Percentiles rank a stretch among this genome's conserved stretches.
Evolutionary conservation across 2,329 filamentous ascomycete species (phyloP).

Genomic region (Mariannaea elegans): DNA sequence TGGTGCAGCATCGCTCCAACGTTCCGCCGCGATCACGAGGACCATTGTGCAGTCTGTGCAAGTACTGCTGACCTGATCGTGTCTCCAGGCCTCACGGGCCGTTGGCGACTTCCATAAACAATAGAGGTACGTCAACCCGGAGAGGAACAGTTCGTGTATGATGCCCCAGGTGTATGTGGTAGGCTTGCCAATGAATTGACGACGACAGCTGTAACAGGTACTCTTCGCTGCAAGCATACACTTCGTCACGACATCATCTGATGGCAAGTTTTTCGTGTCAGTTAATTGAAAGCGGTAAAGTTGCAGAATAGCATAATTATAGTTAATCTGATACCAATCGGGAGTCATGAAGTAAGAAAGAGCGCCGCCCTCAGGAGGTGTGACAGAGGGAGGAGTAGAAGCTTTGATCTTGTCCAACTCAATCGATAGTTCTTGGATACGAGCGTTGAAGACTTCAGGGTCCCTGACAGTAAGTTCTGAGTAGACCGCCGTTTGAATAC

Average conservation of each 20-base stretch:
- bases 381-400: background rate
- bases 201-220: conserved; percentile 32
- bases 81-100: background rate
- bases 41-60: conserved; percentile 45
- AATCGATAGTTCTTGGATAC: background rate
- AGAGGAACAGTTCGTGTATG: conserved; percentile 19
- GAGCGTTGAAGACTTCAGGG: background rate
- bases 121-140: conserved; percentile 31
- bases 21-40: conserved; percentile 43
- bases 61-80: conserved; percentile 37
- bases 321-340: conserved; percentile 2
- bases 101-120: conserved; percentile 45
- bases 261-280: conserved; percentile 5
- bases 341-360: background rate
- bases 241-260: conserved; percentile 34
- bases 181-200: conserved; percentile 22
- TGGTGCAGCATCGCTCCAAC: conserved; percentile 41
- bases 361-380: background rate
- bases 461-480: background rate
- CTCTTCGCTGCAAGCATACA: conserved; percentile 26
- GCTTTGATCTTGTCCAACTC: conserved; percentile 8
- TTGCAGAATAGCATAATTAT: conserved; percentile 30
- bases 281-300: conserved; percentile 37
- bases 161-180: conserved; percentile 21
- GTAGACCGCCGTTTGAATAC: conserved; percentile 12